These are phyloP conservation scores for Trametes hirsuta DNA, from an alignment of 1,284 basidiomycete genomes.

Conservation along the genomic window DNA sequence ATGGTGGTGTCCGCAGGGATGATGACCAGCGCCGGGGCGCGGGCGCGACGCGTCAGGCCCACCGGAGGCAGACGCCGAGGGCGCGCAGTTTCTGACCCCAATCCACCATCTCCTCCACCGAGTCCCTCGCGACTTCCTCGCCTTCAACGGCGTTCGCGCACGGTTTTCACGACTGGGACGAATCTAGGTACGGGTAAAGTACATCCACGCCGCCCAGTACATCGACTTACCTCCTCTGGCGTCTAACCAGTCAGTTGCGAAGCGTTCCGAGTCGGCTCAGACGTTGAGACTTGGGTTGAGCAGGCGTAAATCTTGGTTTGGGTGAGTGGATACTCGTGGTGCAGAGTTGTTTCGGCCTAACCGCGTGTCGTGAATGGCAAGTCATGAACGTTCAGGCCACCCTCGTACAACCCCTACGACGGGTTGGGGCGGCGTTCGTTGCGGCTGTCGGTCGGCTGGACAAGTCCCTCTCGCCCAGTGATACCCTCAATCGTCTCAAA, in stretches of 20 bases:
- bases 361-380: background rate
- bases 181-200: background rate
- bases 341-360: background rate
- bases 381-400: slow-evolving; percentile 16
- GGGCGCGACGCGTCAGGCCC: background rate
- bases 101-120: slow-evolving; percentile 1
- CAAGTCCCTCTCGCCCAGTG: slow-evolving; percentile 72
- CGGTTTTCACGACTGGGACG: slow-evolving; percentile 1
- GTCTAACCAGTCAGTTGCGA: too few species aligned
- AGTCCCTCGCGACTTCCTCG: background rate
- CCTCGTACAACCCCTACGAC: slow-evolving; percentile 27
- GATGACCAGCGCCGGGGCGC: background rate
- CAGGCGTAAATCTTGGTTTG: too few species aligned
- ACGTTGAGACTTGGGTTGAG: too few species aligned
- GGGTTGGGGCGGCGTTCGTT: slow-evolving; percentile 53
- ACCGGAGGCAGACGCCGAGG: background rate
- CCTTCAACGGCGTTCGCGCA: background rate
- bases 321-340: background rate
- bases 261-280: too few species aligned
- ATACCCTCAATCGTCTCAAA: slow-evolving; percentile 67
- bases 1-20: background rate
- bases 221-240: too few species aligned
- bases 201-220: background rate
- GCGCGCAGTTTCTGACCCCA: background rate
- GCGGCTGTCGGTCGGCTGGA: slow-evolving; percentile 72